These are phyloP conservation scores for Parastagonospora avenae DNA, from an alignment of 2,329 filamentous ascomycete species.

Conservation along the genomic window DNA sequence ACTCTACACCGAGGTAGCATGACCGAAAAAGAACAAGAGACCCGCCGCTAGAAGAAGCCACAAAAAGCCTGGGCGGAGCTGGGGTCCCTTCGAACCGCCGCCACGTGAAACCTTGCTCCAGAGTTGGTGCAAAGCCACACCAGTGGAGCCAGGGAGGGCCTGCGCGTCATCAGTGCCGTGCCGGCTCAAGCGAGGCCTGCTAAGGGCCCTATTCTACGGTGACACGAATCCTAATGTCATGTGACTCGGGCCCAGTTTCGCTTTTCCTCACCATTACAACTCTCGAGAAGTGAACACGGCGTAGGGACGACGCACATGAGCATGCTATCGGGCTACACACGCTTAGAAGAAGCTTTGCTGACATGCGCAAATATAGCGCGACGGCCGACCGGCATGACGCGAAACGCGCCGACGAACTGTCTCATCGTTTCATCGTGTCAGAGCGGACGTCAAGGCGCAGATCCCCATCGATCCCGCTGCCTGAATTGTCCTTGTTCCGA, in stretches of 20 bases:
- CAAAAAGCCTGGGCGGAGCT: constrained; percentile 28
- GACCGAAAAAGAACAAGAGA: constrained; percentile 28
- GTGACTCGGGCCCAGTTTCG: neutral
- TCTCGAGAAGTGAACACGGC: too few relatives aligned
- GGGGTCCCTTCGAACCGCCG: constrained; percentile 23
- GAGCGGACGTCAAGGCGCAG: constrained; percentile 2
- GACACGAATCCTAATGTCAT: constrained; percentile 11
- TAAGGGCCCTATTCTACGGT: neutral
- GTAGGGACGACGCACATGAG: too few relatives aligned
- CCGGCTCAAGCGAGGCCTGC: constrained; percentile 35
- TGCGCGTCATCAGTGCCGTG: constrained; percentile 41
- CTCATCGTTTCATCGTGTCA: constrained; percentile 13
- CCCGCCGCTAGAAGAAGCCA: constrained; percentile 35
- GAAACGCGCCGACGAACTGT: constrained; percentile 7
- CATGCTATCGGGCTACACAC: neutral
- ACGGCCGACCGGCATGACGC: constrained; percentile 1
- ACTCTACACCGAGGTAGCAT: constrained; percentile 19
- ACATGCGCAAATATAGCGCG: constrained; percentile 4
- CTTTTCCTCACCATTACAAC: neutral
- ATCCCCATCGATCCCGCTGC: constrained; percentile 4
- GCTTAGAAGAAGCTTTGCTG: neutral
- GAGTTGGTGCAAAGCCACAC: constrained; percentile 25
- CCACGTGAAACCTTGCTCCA: constrained; percentile 40
- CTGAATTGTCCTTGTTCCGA: constrained; percentile 2
- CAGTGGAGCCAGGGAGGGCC: constrained; percentile 34